phyloP scores from a whole-genome alignment of 768 basidiomycete species.

The Leccinum ochraceum region DNA sequence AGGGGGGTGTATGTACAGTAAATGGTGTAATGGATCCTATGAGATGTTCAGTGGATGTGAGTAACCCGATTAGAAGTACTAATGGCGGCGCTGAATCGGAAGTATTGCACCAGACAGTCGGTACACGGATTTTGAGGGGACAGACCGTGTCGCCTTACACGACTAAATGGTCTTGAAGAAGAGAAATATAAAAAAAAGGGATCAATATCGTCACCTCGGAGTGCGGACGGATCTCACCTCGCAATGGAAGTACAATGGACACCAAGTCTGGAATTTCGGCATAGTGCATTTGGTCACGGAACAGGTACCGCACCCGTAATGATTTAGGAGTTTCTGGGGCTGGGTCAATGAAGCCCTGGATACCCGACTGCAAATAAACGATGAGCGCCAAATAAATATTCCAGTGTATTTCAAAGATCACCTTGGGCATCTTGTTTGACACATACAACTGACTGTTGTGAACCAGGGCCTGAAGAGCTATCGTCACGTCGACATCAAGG shows the following conservation, averaged over 20 bases:
- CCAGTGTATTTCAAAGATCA: slow-evolving; percentile 26
- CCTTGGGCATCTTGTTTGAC: slow-evolving; percentile 75
- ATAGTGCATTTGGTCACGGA: slow-evolving; percentile 71
- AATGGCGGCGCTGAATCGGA: slow-evolving; percentile 6
- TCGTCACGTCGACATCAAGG: slow-evolving; percentile 72
- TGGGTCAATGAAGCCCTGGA: slow-evolving; percentile 91
- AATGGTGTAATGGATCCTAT: slow-evolving; percentile 27
- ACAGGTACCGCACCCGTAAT: slow-evolving; percentile 73
- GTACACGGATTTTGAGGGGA: slow-evolving; percentile 1
- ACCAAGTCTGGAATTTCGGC: slow-evolving; percentile 73
- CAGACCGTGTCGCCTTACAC: slow-evolving; percentile 14
- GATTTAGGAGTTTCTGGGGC: slow-evolving; percentile 71
- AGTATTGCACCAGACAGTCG: slow-evolving; percentile 4
- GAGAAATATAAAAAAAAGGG: slow-evolving; percentile 2
- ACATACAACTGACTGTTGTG: slow-evolving; percentile 77
- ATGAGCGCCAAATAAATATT: slow-evolving; percentile 6
- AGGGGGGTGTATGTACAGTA: slow-evolving; percentile 28
- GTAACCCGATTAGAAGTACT: background rate
- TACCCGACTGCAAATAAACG: slow-evolving; percentile 48
- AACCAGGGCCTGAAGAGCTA: slow-evolving; percentile 81
- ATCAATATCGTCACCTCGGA: slow-evolving; percentile 7
- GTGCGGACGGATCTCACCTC: slow-evolving; percentile 51
- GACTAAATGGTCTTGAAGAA: slow-evolving; percentile 29
- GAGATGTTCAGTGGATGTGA: slow-evolving; percentile 9
- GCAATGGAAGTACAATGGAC: slow-evolving; percentile 71